These are phyloP conservation scores for Curvularia verruculosa DNA, from an alignment of 2,329 filamentous ascomycete genomes.

Conservation along the genomic window DNA sequence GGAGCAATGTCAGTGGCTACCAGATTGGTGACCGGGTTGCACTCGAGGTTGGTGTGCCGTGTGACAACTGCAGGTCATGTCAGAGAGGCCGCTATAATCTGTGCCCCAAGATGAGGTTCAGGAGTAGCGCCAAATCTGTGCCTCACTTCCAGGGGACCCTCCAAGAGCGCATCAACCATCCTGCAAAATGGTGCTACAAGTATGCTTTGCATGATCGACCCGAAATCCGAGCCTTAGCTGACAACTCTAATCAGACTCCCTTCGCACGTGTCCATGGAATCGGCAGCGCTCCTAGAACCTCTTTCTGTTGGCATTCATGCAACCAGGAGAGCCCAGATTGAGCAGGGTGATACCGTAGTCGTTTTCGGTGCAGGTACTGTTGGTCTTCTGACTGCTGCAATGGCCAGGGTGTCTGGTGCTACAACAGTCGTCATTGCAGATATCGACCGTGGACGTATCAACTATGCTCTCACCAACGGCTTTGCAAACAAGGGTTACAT, in stretches of 20 bases:
- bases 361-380: constrained; percentile 83
- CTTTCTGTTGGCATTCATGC: constrained; percentile 87
- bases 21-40: constrained; percentile 51
- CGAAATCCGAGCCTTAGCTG: constrained; percentile 34
- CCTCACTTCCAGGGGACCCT: constrained; percentile 54
- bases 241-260: constrained; percentile 47
- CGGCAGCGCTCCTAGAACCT: constrained; percentile 58
- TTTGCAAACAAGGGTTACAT: constrained; percentile 50
- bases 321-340: constrained; percentile 72
- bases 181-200: constrained; percentile 54
- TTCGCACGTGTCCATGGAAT: constrained; percentile 48
- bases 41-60: constrained; percentile 51
- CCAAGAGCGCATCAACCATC: constrained; percentile 53
- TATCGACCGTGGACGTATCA: constrained; percentile 49
- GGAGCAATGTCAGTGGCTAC: constrained; percentile 47
- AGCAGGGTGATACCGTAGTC: constrained; percentile 76
- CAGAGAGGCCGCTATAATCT: constrained; percentile 52
- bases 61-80: constrained; percentile 51
- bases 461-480: constrained; percentile 48
- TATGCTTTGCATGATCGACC: constrained; percentile 46
- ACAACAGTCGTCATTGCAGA: constrained; percentile 51
- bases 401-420: constrained; percentile 51
- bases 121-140: constrained; percentile 52
- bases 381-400: constrained; percentile 48
- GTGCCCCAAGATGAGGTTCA: constrained; percentile 51